Percentiles rank a stretch among this genome's conserved stretches.
Evolutionary conservation across 257 asterid species (phyloP).

Genomic region (Cruciata laevipes): DNA sequence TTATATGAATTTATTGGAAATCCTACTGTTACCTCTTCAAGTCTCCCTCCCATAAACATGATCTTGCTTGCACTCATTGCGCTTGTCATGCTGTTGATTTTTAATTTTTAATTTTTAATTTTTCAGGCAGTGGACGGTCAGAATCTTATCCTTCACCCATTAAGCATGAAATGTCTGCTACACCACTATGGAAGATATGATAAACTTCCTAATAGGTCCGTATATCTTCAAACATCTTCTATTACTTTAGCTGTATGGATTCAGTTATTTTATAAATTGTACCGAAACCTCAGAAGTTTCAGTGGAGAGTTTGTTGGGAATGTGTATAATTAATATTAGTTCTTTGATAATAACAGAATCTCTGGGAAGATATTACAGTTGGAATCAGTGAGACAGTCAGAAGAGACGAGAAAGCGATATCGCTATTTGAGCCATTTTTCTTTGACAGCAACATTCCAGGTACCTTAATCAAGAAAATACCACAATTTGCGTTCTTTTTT

Average conservation of each 20-base stretch:
- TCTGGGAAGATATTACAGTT: slow-evolving; percentile 74
- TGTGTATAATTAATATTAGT: not conserved
- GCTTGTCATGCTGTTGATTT: not conserved
- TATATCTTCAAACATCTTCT: not conserved
- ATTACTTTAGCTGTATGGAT: not conserved
- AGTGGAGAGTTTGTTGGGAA: not conserved
- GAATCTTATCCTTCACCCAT: slow-evolving; percentile 74
- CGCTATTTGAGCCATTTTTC: slow-evolving; percentile 94
- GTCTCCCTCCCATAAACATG: not conserved
- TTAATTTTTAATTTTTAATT: slow-evolving; percentile 6
- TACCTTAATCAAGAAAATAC: slow-evolving; percentile 10
- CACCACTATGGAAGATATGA: slow-evolving; percentile 75
- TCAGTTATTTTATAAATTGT: not conserved
- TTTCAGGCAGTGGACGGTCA: slow-evolving; percentile 88
- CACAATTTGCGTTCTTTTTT: not conserved
- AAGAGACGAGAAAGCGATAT: slow-evolving; percentile 78
- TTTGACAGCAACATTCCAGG: slow-evolving; percentile 90
- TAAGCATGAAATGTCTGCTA: slow-evolving; percentile 88
- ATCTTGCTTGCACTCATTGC: not conserved
- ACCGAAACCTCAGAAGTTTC: not conserved
- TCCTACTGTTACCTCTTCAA: not conserved
- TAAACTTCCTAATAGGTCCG: slow-evolving; percentile 76
- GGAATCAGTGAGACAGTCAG: slow-evolving; percentile 84
- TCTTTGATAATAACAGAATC: slow-evolving; percentile 44
- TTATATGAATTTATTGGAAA: not conserved